These are phyloP conservation scores for Ophiostoma tasmaniense DNA, from an alignment of 2,329 filamentous ascomycete genomes.

Conservation along the genomic window DNA sequence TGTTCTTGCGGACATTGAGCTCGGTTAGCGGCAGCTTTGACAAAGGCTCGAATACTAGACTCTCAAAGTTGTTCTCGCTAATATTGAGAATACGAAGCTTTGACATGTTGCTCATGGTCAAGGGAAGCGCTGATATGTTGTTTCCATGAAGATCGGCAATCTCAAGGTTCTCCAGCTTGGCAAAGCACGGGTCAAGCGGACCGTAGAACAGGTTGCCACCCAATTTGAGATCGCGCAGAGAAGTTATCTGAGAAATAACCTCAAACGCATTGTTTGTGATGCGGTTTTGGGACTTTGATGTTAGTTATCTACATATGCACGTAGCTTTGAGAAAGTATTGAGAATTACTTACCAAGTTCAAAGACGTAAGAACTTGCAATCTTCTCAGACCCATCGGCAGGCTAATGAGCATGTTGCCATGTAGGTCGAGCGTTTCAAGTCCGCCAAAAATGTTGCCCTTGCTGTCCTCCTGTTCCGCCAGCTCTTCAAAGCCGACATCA, in stretches of 20 bases:
- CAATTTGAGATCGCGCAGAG: constrained; percentile 71
- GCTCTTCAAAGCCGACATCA: constrained; percentile 50
- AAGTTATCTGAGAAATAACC: constrained; percentile 62
- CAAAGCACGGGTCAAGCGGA: constrained; percentile 54
- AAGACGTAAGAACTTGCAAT: constrained; percentile 62
- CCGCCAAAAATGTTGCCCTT: constrained; percentile 71
- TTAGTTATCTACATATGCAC: not conserved
- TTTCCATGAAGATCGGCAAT: constrained; percentile 76
- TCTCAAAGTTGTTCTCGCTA: constrained; percentile 66
- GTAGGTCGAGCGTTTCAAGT: constrained; percentile 72
- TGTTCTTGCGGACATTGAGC: constrained; percentile 68
- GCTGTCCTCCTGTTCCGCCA: constrained; percentile 56
- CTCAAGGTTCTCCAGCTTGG: constrained; percentile 61
- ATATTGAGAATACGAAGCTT: constrained; percentile 70
- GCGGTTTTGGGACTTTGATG: constrained; percentile 65
- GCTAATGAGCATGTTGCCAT: constrained; percentile 67
- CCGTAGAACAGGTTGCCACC: constrained; percentile 69
- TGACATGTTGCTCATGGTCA: constrained; percentile 55
- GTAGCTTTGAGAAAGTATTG: not conserved
- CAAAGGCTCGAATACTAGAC: constrained; percentile 62
- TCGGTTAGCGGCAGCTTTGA: constrained; percentile 62
- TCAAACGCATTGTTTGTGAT: constrained; percentile 65
- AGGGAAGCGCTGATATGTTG: constrained; percentile 61
- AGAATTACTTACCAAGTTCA: constrained; percentile 64
- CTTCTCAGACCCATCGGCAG: constrained; percentile 69